Percentiles rank a stretch among this genome's conserved stretches.
Conservation (phyloP, 1,139 yeast species). For the Dujonia santamariae region DNA sequence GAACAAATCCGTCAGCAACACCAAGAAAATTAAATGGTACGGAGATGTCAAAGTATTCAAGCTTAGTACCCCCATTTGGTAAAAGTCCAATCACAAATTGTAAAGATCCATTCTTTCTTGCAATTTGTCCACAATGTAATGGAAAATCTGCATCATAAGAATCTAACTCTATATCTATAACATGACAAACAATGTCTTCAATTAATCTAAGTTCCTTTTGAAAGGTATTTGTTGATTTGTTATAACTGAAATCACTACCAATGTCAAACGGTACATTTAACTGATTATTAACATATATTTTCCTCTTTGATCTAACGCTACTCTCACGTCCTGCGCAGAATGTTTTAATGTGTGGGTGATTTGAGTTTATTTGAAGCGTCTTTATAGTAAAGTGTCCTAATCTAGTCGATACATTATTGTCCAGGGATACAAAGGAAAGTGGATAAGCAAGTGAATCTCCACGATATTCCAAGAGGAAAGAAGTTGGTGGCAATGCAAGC, state of each 20-base stretch:
- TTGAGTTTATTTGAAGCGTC: conserved; percentile 1
- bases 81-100: conserved; percentile 5
- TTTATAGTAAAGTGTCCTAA: conserved; percentile 6
- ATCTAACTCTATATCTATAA: conserved; percentile 6
- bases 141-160: conserved; percentile 7
- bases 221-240: conserved; percentile 2
- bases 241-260: conserved; percentile 5
- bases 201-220: conserved; percentile 3
- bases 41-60: conserved; percentile 2
- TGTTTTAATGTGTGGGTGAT: conserved; percentile 5
- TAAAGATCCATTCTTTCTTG: conserved; percentile 6
- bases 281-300: conserved; percentile 3
- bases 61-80: conserved; percentile 3
- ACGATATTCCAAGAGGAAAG: conserved; percentile 5
- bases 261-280: conserved; percentile 7
- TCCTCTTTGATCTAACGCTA: neutral
- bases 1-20: conserved; percentile 2
- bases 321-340: conserved; percentile 7
- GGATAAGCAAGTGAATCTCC: conserved; percentile 1
- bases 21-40: conserved; percentile 8
- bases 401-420: conserved; percentile 3
- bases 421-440: conserved; percentile 2
- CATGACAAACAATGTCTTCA: conserved; percentile 6
- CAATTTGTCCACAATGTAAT: conserved; percentile 8
- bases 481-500: conserved; percentile 4